A percentile compares a stretch with the other conserved stretches of the same genome.
These are phyloP conservation scores for Zalerion maritima DNA, from an alignment of 495 filamentous ascomycete species.

Conservation along the genomic window DNA sequence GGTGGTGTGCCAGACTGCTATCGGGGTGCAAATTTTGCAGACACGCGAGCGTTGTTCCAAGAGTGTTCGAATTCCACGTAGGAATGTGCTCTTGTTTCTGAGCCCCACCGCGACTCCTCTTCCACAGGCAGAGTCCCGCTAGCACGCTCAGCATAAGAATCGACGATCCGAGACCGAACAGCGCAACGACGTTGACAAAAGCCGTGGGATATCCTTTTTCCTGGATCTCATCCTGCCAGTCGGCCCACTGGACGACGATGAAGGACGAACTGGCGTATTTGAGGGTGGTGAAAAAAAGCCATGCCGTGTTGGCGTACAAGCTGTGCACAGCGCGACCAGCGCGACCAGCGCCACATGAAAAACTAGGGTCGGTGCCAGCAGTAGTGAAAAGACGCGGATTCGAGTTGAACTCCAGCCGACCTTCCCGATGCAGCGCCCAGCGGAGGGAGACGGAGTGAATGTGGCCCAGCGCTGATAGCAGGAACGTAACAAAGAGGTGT, in stretches of 20 bases:
- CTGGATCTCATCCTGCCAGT: too few species aligned
- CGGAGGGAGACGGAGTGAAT: constrained; percentile 21
- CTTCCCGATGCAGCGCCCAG: constrained; percentile 22
- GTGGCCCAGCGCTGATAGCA: constrained; percentile 23
- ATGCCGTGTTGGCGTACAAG: constrained; percentile 1
- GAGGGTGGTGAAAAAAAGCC: neutral
- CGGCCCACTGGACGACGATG: neutral
- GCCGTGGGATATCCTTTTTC: neutral
- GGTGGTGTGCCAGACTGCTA: too few species aligned
- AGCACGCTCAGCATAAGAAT: neutral
- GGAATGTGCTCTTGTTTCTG: neutral
- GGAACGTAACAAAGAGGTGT: constrained; percentile 18
- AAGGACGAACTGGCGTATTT: neutral
- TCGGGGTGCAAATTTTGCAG: neutral
- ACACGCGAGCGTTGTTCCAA: constrained; percentile 1
- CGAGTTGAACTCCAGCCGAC: constrained; percentile 18
- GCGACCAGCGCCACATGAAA: too few species aligned
- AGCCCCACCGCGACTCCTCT: too few species aligned
- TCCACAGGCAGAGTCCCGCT: neutral
- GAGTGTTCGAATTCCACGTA: constrained; percentile 3
- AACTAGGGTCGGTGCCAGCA: neutral
- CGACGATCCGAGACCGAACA: neutral
- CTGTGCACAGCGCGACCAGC: neutral
- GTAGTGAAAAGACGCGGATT: constrained; percentile 21
- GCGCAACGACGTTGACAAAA: neutral